Base-by-base conservation (phyloP, 768 basidiomycete genomes). In the Russula ochroleuca region DNA sequence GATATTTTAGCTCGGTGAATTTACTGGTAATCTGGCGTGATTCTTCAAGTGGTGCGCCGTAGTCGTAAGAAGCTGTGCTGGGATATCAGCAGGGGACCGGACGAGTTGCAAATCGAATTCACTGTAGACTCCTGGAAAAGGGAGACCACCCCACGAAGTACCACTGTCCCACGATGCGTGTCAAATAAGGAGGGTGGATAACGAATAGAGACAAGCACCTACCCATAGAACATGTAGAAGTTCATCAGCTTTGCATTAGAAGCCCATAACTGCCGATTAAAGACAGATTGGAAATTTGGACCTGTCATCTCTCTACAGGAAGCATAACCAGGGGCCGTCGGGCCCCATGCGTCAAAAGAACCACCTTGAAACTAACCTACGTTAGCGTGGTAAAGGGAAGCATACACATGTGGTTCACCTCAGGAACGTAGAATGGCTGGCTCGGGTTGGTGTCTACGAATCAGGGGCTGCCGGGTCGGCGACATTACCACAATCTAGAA, bases 201-300 rank as follows among this genome's bases (percentile, higher is more conserved):
- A 25, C 23, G 61, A 47, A 41, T 17, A 23, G 3, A 43, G 43
- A 37, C 7, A 33, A 9, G 38, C 15, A 59, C 64, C 31, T 71
- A 87, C 87, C 87, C 90, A 68, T 85, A 91, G 59, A 91, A 68
- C 92, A 94, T 93, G 73, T 94, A 94, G 65, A 88, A 90, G 69
- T 83, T 91, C 63, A 92, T 84, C 50, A 94, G 69, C 70, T 92
- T 94, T 1, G 84, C 88, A 73, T 92, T 93, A 54, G 82, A 81
- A 11, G 91, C 90, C 87, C 87, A 91, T 50, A 90, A 78, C 57
- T 88, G 78, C 62, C 84, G 79, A 68, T 94, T 84, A 73, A 92
- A 93, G 7, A 93, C 92, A 47, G 84, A 86, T 73, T 85, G 80
- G 73, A 91, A 92, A 69, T 86, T 79, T 1, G 86, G 76, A 3